Evolutionary conservation across 306 rosid genomes (phyloP), one percentile per base, ranked within the genome.

Genomic region (Medicago ruthenica): DNA sequence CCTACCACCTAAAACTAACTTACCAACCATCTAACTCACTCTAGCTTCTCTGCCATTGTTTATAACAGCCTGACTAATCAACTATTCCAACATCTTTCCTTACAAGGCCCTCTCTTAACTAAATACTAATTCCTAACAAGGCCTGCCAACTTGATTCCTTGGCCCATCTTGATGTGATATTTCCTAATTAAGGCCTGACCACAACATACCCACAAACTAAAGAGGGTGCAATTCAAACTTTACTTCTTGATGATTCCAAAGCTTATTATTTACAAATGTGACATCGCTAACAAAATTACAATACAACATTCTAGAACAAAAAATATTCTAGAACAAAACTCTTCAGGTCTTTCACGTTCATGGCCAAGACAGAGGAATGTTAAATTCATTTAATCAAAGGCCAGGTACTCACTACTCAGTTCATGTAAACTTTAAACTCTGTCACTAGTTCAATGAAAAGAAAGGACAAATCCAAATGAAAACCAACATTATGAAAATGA

Each of bases 161-260:
- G 12, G 44, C 12, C 31, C 31, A 55, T 4, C 34, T 55, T 55
- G 7, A 55, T 4, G 31, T 55, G 9, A 18, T 18, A 14, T 55
- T 21, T 55, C 34, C 34, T 20, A 55, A 11, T 42, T 42, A 48
- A 22, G 71, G 7, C 18, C 17, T 12, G 37, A 6, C 20, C 71
- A 12, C 42, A 67, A 12, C 37, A 34, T 34, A 34, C 37, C 37
- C 7, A 34, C 50, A 22, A 72, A 75, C 40, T 6, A 61, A 67
- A 17, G 16, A 18, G 39, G 17, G 68, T 34, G 39, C 10, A 9
- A 41, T 73, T 78, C 22, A 42, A 42, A 34, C 45, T 45, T 41
- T 20, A 55, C 31, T 55, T 76, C 70, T 64, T 42, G 4, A 76
- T n/a, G 36, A 44, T 11, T 66, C 27, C 18, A 71, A 76, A 53